Evolutionary conservation across 305 asterid genomes (phyloP).

Genomic region (Solanum chacoense): DNA sequence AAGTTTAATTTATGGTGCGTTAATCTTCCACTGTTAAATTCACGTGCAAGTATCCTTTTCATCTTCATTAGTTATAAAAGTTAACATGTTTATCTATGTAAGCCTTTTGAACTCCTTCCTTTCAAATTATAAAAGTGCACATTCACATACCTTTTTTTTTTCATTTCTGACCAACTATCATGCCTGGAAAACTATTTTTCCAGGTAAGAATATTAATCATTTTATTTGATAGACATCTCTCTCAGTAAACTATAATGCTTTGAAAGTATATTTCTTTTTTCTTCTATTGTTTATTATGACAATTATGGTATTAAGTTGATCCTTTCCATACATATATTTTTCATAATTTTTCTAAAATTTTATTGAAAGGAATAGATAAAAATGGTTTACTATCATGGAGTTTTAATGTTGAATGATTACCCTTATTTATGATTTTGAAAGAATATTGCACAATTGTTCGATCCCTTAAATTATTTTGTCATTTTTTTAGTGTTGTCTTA

Average conservation of each 20-base stretch:
- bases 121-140: too few relatives aligned
- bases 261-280: background rate
- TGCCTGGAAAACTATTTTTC: background rate
- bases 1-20: too few relatives aligned
- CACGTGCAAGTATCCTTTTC: too few relatives aligned
- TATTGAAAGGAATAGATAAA: background rate
- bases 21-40: too few relatives aligned
- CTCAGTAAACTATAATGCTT: background rate
- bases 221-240: background rate
- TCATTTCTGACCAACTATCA: background rate
- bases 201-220: background rate
- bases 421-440: background rate
- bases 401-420: background rate
- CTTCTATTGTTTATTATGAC: background rate
- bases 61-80: too few relatives aligned
- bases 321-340: background rate
- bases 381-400: background rate
- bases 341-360: background rate
- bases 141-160: too few relatives aligned
- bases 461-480: background rate
- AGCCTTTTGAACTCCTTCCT: too few relatives aligned
- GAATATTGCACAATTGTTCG: background rate
- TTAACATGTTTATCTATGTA: too few relatives aligned
- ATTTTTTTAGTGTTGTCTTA: too few relatives aligned
- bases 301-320: background rate